These are phyloP conservation scores for Orbilia quercus DNA, from an alignment of 2,329 filamentous ascomycete species.

Conservation along the genomic window DNA sequence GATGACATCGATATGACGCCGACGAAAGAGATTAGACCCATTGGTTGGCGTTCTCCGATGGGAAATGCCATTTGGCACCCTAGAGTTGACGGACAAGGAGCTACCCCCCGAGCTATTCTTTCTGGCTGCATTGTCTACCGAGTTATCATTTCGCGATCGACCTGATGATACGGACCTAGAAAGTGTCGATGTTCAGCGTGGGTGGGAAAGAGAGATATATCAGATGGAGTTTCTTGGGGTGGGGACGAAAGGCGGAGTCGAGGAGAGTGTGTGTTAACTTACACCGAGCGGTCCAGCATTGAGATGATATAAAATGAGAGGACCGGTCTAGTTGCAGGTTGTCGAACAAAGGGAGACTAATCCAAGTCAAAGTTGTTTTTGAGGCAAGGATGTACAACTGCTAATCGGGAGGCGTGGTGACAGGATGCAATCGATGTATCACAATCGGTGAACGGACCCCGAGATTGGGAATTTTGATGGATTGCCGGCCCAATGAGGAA, in stretches of 20 bases:
- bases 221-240: too few relatives aligned
- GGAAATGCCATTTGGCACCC: constrained; percentile 36
- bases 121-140: constrained; percentile 49
- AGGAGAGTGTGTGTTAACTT: constrained; percentile 16
- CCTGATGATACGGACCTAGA: constrained; percentile 53
- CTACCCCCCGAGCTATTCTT: constrained; percentile 54
- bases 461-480: constrained; percentile 38
- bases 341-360: constrained; percentile 31
- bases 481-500: constrained; percentile 52
- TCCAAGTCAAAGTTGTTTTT: constrained; percentile 38
- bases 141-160: constrained; percentile 55
- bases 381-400: constrained; percentile 55
- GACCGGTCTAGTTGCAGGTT: constrained; percentile 15
- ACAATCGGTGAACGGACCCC: constrained; percentile 42
- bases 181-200: constrained; percentile 20
- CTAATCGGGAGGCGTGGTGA: constrained; percentile 49
- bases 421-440: constrained; percentile 50
- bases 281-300: constrained; percentile 56
- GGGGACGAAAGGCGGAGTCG: constrained; percentile 32
- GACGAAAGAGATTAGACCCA: constrained; percentile 54
- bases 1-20: constrained; percentile 56
- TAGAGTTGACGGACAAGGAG: constrained; percentile 46
- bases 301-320: constrained; percentile 41
- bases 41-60: constrained; percentile 51
- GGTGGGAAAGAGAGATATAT: constrained; percentile 4